Percentiles rank a stretch among this genome's conserved stretches.
Evolutionary conservation across 2,329 filamentous ascomycete species (phyloP).

Genomic region (Aspergillus sp.): DNA sequence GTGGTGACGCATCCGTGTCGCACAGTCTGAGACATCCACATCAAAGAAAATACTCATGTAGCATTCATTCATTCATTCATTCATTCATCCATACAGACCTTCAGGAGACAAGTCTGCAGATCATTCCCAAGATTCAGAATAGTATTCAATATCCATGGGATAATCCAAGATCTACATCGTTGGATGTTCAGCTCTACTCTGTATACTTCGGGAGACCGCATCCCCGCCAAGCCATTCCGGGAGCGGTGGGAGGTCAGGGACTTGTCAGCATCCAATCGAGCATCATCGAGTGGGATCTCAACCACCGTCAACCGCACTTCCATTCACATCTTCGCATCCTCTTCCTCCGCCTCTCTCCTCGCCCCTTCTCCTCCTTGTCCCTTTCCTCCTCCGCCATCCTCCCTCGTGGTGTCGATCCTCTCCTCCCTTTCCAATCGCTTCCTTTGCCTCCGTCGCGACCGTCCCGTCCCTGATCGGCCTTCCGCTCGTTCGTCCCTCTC

Average conservation of each 20-base stretch:
- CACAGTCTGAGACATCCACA: too few species aligned
- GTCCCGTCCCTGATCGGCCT: conserved; percentile 6
- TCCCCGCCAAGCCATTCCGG: conserved; percentile 14
- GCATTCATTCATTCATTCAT: too few species aligned
- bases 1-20: too few species aligned
- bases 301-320: neutral
- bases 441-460: neutral
- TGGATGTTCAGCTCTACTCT: too few species aligned
- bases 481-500: conserved; percentile 13
- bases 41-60: too few species aligned
- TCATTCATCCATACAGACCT: too few species aligned
- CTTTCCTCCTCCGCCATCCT: neutral
- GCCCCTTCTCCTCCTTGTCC: neutral
- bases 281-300: too few species aligned
- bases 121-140: too few species aligned
- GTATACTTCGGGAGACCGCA: neutral
- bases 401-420: neutral
- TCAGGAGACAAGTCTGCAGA: too few species aligned
- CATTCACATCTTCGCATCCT: neutral
- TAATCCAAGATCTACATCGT: too few species aligned
- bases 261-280: too few species aligned
- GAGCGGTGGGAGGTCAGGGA: conserved; percentile 6
- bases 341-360: neutral
- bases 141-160: too few species aligned
- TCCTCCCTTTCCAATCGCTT: neutral